A percentile compares a stretch with the other conserved stretches of the same genome.
phyloP scores from a whole-genome alignment of 2,329 filamentous ascomycete species.

The Trichoderma sp. region DNA sequence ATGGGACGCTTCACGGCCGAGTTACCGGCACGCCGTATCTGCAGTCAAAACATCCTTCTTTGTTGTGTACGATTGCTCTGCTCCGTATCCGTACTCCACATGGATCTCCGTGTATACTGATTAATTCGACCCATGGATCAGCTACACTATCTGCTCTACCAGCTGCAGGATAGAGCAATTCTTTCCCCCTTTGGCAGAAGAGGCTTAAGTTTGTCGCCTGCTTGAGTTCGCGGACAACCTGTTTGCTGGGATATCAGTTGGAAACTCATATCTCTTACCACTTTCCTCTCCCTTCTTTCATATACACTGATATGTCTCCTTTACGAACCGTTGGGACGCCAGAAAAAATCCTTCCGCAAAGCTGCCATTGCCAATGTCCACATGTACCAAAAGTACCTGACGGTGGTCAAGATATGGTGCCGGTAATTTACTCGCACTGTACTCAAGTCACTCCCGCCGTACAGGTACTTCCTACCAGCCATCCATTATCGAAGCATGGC shows the following conservation, averaged over 20 bases:
- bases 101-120: not conserved
- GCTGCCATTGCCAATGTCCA: not conserved
- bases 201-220: not conserved
- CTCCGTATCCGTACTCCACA: not conserved
- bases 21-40: not conserved
- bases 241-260: not conserved
- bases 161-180: not conserved
- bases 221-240: not conserved
- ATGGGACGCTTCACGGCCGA: not conserved
- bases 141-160: not conserved
- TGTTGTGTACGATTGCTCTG: not conserved
- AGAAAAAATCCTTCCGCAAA: not conserved
- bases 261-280: not conserved
- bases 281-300: not conserved
- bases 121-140: not conserved
- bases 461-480: constrained; percentile 21
- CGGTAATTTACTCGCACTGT: constrained; percentile 3
- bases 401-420: not conserved
- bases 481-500: constrained; percentile 20
- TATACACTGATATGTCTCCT: not conserved
- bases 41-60: not conserved
- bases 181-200: not conserved
- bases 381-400: not conserved
- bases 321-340: not conserved
- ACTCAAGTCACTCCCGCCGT: not conserved